Conservation (phyloP, 2,329 filamentous ascomycete species). For the Paracorniculantispora psalliotae region DNA sequence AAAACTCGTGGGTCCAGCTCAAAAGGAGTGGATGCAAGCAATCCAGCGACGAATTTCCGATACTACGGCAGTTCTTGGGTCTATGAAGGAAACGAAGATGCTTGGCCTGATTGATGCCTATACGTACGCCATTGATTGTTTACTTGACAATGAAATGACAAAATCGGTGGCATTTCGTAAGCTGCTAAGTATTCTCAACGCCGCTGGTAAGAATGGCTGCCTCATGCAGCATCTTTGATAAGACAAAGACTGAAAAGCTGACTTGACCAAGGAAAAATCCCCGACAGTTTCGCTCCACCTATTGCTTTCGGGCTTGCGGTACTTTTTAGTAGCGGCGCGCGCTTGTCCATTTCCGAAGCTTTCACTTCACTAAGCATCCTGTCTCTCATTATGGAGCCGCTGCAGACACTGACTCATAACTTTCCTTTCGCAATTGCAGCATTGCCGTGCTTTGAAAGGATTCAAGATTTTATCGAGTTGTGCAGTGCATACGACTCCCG, state of each 20-base stretch:
- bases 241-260: background rate
- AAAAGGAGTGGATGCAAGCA: slow-evolving; percentile 22
- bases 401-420: slow-evolving; percentile 17
- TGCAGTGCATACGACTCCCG: background rate
- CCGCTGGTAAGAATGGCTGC: slow-evolving; percentile 3
- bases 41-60: slow-evolving; percentile 24
- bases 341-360: background rate
- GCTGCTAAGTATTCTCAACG: slow-evolving; percentile 14
- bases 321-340: background rate
- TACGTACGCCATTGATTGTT: slow-evolving; percentile 14
- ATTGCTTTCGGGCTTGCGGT: slow-evolving; percentile 17
- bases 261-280: slow-evolving; percentile 9
- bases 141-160: slow-evolving; percentile 18
- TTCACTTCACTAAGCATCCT: background rate
- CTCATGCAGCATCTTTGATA: no score
- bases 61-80: slow-evolving; percentile 24
- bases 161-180: slow-evolving; percentile 19
- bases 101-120: slow-evolving; percentile 20
- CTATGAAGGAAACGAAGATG: slow-evolving; percentile 30
- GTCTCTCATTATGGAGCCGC: background rate
- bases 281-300: slow-evolving; percentile 14
- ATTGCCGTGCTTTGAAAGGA: slow-evolving; percentile 21
- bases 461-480: slow-evolving; percentile 16
- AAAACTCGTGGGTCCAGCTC: slow-evolving; percentile 16
- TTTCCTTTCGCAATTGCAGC: slow-evolving; percentile 18